Evolutionary conservation across 2,329 filamentous ascomycete species (phyloP).

Genomic region (Curvularia verruculosa): DNA sequence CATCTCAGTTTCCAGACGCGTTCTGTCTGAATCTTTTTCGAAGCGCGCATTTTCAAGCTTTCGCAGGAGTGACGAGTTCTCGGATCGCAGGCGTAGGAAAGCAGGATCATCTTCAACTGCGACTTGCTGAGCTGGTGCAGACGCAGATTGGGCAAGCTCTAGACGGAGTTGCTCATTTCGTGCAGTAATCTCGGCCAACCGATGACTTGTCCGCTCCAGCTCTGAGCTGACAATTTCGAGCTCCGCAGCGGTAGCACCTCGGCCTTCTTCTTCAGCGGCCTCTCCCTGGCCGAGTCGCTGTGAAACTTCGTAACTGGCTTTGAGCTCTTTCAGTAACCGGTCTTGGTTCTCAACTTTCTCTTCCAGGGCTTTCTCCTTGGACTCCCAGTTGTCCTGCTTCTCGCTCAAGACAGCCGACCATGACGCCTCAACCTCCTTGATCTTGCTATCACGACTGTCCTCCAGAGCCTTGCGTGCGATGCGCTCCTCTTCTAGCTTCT

Average conservation of each 20-base stretch:
- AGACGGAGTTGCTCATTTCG: conserved; percentile 92
- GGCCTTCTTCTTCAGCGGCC: conserved; percentile 62
- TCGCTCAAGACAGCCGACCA: conserved; percentile 91
- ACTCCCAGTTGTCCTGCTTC: conserved; percentile 94
- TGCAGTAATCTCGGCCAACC: conserved; percentile 88
- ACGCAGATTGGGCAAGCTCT: conserved; percentile 88
- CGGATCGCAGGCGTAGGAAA: conserved; percentile 85
- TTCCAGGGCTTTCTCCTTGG: conserved; percentile 87
- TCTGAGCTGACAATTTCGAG: conserved; percentile 93
- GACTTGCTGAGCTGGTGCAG: conserved; percentile 65
- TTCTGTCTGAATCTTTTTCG: conserved; percentile 81
- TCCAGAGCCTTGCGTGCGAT: conserved; percentile 75
- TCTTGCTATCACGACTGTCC: conserved; percentile 74
- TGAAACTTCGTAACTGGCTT: conserved; percentile 95
- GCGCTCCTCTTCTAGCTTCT: conserved; percentile 78
- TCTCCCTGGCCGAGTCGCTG: conserved; percentile 81
- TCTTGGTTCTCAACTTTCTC: conserved; percentile 97
- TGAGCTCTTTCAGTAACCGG: conserved; percentile 87
- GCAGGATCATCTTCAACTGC: conserved; percentile 86
- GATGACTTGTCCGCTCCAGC: conserved; percentile 83
- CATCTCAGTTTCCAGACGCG: conserved; percentile 75
- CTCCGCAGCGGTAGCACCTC: conserved; percentile 81
- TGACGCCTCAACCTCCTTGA: conserved; percentile 87
- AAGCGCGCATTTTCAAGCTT: conserved; percentile 84
- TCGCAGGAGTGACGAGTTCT: conserved; percentile 89